These are phyloP conservation scores for Globisporangium cederbergense DNA, from an alignment of 352 stramenopile genomes.

Conservation along the genomic window DNA sequence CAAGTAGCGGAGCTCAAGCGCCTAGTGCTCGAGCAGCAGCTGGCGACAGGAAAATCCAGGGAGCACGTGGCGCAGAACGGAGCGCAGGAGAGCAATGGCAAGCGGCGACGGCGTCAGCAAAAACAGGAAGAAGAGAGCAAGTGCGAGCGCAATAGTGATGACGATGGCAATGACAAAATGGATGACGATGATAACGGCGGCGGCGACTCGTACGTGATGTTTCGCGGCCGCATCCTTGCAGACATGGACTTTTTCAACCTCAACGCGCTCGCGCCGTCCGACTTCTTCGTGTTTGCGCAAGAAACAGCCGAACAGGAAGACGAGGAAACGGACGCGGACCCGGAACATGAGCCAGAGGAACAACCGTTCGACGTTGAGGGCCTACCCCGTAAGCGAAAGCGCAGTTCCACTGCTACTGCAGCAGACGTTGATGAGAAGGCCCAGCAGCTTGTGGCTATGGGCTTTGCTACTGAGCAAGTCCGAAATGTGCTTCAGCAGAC, in stretches of 20 bases:
- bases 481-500: constrained; percentile 26
- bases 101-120: not conserved
- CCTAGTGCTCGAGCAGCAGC: constrained; percentile 30
- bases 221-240: constrained; percentile 51
- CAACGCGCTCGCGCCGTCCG: constrained; percentile 35
- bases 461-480: constrained; percentile 34
- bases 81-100: not conserved
- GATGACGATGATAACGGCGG: constrained; percentile 5
- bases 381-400: constrained; percentile 15
- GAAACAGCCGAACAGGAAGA: constrained; percentile 8
- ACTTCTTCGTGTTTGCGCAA: constrained; percentile 70
- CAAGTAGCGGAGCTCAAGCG: constrained; percentile 50
- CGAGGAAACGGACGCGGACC: not conserved
- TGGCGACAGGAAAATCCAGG: no score
- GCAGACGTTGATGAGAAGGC: not conserved
- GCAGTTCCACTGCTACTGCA: constrained; percentile 14
- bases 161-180: not conserved
- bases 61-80: not conserved
- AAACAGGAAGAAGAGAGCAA: constrained; percentile 13
- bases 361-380: not conserved
- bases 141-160: constrained; percentile 1
- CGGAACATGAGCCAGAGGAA: not conserved
- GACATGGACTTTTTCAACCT: constrained; percentile 61
- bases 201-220: constrained; percentile 40
- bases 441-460: constrained; percentile 63